phyloP scores from a whole-genome alignment of 257 asterid species.

The Solanum microdontum region DNA sequence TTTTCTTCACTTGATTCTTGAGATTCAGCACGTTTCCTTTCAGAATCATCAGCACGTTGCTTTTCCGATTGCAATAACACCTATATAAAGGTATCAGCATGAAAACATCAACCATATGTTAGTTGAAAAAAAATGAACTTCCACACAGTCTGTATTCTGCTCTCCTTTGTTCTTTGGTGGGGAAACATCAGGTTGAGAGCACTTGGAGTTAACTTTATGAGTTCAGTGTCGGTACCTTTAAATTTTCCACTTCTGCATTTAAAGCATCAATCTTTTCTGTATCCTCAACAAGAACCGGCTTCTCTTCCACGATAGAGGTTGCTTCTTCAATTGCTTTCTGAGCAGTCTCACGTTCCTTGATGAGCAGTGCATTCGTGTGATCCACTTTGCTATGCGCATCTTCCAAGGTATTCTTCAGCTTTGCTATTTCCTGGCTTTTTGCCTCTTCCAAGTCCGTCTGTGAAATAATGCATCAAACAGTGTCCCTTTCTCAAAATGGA shows the following conservation, averaged over 20 bases:
- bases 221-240: constrained; percentile 44
- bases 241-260: constrained; percentile 51
- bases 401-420: constrained; percentile 66
- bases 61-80: constrained; percentile 51
- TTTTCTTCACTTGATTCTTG: constrained; percentile 55
- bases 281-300: constrained; percentile 71
- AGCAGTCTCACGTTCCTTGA: constrained; percentile 80
- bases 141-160: neutral
- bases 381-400: constrained; percentile 65
- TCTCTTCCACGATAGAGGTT: constrained; percentile 55
- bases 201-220: neutral
- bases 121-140: neutral
- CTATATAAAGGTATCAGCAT: constrained; percentile 19
- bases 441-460: constrained; percentile 93
- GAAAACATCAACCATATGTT: neutral
- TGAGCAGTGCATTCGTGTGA: constrained; percentile 55
- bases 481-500: neutral
- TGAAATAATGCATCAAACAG: neutral
- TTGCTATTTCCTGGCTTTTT: constrained; percentile 59
- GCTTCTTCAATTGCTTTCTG: constrained; percentile 89
- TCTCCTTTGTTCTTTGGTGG: neutral
- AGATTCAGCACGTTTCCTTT: constrained; percentile 53
- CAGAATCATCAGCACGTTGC: constrained; percentile 70
- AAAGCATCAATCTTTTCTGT: constrained; percentile 78
- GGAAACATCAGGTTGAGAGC: neutral